Evolutionary conservation across 441 rosid species (phyloP).

Genomic region (Cnidoscolus chayamansa): DNA sequence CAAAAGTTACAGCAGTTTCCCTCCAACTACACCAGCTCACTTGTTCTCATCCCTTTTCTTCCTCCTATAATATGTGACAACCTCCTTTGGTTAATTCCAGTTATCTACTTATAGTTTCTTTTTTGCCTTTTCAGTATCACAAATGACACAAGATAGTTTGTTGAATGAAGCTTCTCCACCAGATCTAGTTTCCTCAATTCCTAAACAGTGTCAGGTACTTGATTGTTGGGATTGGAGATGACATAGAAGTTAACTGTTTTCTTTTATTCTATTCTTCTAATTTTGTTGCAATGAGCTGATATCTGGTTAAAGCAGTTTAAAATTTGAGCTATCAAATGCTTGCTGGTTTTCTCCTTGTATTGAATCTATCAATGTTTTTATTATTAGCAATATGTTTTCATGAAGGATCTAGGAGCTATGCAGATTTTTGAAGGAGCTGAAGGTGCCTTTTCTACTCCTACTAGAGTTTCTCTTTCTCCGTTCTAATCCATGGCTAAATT

Average conservation of each 20-base stretch:
- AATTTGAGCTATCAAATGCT: neutral
- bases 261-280: neutral
- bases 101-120: constrained; percentile 10
- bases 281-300: neutral
- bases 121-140: constrained; percentile 39
- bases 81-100: neutral
- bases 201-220: constrained; percentile 52
- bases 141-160: constrained; percentile 29
- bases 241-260: neutral
- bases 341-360: neutral
- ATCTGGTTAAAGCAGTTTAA: neutral
- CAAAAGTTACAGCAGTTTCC: too few relatives aligned
- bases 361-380: neutral
- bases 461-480: neutral
- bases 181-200: constrained; percentile 34
- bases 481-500: neutral
- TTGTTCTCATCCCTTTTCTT: too few relatives aligned
- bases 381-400: constrained; percentile 25
- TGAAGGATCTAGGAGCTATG: constrained; percentile 43
- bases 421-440: constrained; percentile 32
- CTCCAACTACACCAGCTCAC: too few relatives aligned
- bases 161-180: constrained; percentile 31
- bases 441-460: constrained; percentile 32
- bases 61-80: neutral
- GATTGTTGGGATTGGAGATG: constrained; percentile 1